These are phyloP conservation scores for Fraxinus velutina DNA, from an alignment of 305 asterid genomes.

Conservation along the genomic window DNA sequence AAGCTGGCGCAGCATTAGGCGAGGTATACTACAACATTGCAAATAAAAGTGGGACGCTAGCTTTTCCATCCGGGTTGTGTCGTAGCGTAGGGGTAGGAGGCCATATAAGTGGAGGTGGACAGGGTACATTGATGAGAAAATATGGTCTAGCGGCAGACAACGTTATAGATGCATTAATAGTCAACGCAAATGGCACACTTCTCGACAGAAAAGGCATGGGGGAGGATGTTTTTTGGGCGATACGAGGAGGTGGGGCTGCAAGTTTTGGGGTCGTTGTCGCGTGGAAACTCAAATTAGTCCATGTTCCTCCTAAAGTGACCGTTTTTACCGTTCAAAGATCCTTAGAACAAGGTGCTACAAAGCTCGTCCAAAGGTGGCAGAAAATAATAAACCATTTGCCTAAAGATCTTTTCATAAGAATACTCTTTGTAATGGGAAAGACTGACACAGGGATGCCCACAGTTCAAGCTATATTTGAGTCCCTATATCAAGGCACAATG, in stretches of 20 bases:
- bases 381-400: conserved; percentile 20
- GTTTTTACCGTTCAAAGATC: conserved; percentile 20
- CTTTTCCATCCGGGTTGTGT: conserved; percentile 33
- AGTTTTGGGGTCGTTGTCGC: conserved; percentile 34
- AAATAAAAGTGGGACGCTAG: conserved; percentile 17
- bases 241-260: conserved; percentile 39
- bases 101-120: conserved; percentile 40
- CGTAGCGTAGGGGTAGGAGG: conserved; percentile 37
- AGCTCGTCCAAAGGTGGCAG: conserved; percentile 30
- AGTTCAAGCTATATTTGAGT: conserved; percentile 17
- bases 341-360: conserved; percentile 28
- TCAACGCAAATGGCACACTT: conserved; percentile 22
- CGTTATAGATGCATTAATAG: conserved; percentile 25
- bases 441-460: conserved; percentile 9
- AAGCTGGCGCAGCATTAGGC: conserved; percentile 34
- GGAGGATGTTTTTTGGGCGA: conserved; percentile 37
- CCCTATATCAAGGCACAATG: conserved; percentile 18
- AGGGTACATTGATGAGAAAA: conserved; percentile 33
- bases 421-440: conserved; percentile 11
- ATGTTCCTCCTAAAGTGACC: conserved; percentile 29
- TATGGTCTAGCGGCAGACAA: conserved; percentile 33
- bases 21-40: conserved; percentile 31
- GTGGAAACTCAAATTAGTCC: conserved; percentile 29
- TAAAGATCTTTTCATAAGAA: conserved; percentile 24
- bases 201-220: conserved; percentile 29